Evolutionary conservation across 108 stramenopile species (phyloP), one percentile per base, ranked within the genome.

Genomic region (Cyclotella kingstonii): DNA sequence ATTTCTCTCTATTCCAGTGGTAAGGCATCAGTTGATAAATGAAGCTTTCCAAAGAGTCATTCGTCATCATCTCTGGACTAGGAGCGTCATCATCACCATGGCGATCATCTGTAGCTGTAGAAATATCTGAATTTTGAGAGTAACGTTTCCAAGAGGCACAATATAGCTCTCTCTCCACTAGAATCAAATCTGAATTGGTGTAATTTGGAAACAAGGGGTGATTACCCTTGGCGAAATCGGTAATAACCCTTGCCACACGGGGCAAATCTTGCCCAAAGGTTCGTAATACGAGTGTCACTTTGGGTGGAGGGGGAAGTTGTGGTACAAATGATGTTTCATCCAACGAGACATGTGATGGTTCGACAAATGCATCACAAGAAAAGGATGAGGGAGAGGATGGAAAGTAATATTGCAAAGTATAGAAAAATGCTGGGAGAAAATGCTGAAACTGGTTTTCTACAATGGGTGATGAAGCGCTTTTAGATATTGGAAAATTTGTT

Each of bases 211-310:
- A 87, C 9, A 50, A 29, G 5, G 91, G 88, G 73, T 93, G 91
- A 18, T 79, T 77, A 6, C 88, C 93, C 35, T 43, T 63, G 4
- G 86, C 86, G 73, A 89, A 94, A 39, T 74, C 69, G 0, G 84
- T 74, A 4, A 94, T 65, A 2, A 68, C 52, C 15, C 48, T 1
- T 5, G 87, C 86, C 44, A 94, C 83, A 19, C 83, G 68, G 1
- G 67, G 56, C 30, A 89, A 47, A 54, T 94, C 93, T 25, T 57
- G 72, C 18, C 93, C 93, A 60, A 89, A 89, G 4, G 93, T 94
- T 54, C 93, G 82, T 53, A 94, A 78, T 30, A 94, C 84, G 2
- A 94, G 46, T 26, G 80, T 81, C 29, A 75, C 59, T 25, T 63
- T 68, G 35, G 57, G 34, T 2, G 73, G 56, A 0, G 22, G 59